These are phyloP conservation scores for Exsudoporus frostii DNA, from an alignment of 768 basidiomycete species.

Conservation along the genomic window DNA sequence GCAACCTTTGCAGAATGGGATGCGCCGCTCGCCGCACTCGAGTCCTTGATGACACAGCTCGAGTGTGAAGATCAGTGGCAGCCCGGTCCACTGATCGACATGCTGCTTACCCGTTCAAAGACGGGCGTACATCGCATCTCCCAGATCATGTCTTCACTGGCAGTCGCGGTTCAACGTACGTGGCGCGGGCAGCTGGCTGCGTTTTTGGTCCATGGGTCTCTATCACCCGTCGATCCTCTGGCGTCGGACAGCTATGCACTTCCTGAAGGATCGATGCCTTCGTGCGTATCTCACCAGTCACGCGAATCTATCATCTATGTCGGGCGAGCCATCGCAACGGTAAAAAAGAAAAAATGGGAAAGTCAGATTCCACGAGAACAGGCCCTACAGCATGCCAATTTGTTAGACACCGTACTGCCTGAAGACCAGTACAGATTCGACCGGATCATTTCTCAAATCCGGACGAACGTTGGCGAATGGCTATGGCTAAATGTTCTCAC, in stretches of 20 bases:
- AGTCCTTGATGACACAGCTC: conserved; percentile 60
- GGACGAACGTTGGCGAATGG: conserved; percentile 88
- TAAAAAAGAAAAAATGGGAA: conserved; percentile 77
- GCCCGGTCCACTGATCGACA: conserved; percentile 78
- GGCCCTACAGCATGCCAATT: conserved; percentile 58
- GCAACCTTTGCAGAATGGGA: conserved; percentile 89
- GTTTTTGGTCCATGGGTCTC: conserved; percentile 76
- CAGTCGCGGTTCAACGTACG: conserved; percentile 70
- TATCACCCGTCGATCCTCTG: conserved; percentile 60
- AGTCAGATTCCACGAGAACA: conserved; percentile 70
- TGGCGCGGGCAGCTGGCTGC: conserved; percentile 85
- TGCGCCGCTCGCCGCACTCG: conserved; percentile 73
- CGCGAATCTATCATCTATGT: conserved; percentile 83
- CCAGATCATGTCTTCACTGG: conserved; percentile 66
- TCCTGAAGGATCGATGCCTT: conserved; percentile 65
- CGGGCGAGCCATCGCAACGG: conserved; percentile 81
- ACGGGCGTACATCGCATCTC: conserved; percentile 80
- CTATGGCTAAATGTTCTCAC: conserved; percentile 89
- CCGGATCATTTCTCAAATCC: conserved; percentile 65
- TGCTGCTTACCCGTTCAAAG: conserved; percentile 65
- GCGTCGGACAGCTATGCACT: conserved; percentile 59
- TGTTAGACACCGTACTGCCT: conserved; percentile 66
- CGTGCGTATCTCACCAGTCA: conserved; percentile 68
- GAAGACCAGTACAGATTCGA: conserved; percentile 79
- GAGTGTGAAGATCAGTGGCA: conserved; percentile 50